Base-by-base conservation (phyloP, 768 basidiomycete species). In the Neoboletus magnificus region DNA sequence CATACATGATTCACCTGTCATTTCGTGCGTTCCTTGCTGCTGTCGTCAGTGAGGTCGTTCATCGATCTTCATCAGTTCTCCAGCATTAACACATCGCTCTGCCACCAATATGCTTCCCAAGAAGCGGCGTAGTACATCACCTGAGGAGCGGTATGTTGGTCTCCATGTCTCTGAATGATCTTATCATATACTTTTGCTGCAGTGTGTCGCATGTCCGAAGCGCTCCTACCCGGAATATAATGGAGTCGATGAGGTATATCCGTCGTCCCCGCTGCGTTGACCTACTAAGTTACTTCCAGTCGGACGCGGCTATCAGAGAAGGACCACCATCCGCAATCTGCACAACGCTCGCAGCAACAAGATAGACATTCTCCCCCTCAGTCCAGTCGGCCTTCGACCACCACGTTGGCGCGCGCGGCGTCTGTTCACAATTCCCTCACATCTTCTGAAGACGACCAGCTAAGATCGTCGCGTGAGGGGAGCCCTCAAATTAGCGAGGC, bases 81-180 rank as follows among this genome's bases (percentile, higher is more conserved):
- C 69, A 51, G 52, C 64, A 59, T 55, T 66, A 43, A 62, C 63
- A n/a, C 59, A 63, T 56, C 64, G 65, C 39, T 62, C 62, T 55
- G 55, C 66, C 60, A 59, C 71, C 55, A 71, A 58, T 54, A 63
- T 65, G 27, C 52, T 71, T 25, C 71, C 70, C 43, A 70, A 58
- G 54, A 71, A 73, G 58, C 66, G 70, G 48, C 65, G 70, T 50
- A 71, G 70, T 29, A 63, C 70, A 36, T 71, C 70, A 27, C 71
- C 70, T 18, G 70, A 62, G 43, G 57, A 45, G 41, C 54, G 59
- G 70, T 71, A 64, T 50, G 70, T 62, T 43, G 44, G 30, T 22
- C 33, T 52, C 32, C 10, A 35, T 20, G 16, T 49, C 10, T 59
- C 40, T 42, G 30, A 23, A 23, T 25, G 13, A 54, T 64, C 55